Conservation (phyloP, 2,329 filamentous ascomycete genomes). For the Trematosphaeria pertusa region DNA sequence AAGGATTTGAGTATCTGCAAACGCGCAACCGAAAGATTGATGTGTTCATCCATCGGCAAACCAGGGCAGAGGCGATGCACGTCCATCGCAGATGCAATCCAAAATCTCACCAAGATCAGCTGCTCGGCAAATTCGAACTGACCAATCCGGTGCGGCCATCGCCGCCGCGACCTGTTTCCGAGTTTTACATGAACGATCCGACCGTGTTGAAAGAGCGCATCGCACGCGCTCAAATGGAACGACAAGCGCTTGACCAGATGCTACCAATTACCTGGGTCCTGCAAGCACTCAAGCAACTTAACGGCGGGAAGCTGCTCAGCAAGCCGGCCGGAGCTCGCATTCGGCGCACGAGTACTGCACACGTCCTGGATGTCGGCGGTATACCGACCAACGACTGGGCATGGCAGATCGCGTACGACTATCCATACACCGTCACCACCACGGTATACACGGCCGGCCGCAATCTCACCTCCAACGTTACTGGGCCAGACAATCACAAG, state of each 20-base stretch:
- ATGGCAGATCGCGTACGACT: slow-evolving; percentile 88
- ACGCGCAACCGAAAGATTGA: slow-evolving; percentile 72
- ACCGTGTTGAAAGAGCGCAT: slow-evolving; percentile 68
- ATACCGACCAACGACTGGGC: slow-evolving; percentile 91
- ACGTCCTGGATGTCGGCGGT: slow-evolving; percentile 85
- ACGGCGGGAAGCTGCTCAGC: slow-evolving; percentile 66
- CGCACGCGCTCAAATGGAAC: slow-evolving; percentile 71
- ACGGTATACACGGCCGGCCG: slow-evolving; percentile 72
- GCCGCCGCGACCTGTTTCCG: slow-evolving; percentile 53
- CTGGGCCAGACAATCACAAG: slow-evolving; percentile 85
- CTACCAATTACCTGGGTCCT: slow-evolving; percentile 67
- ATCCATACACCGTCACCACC: slow-evolving; percentile 84
- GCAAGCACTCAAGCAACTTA: slow-evolving; percentile 66
- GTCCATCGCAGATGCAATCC: slow-evolving; percentile 78
- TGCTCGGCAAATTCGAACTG: slow-evolving; percentile 85
- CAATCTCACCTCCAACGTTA: slow-evolving; percentile 58
- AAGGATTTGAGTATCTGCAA: slow-evolving; percentile 79
- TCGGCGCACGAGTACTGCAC: slow-evolving; percentile 68
- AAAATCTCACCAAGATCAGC: slow-evolving; percentile 76
- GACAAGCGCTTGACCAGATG: slow-evolving; percentile 77
- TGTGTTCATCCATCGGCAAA: slow-evolving; percentile 82
- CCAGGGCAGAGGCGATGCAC: slow-evolving; percentile 88
- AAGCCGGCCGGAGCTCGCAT: slow-evolving; percentile 52
- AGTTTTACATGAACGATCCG: slow-evolving; percentile 57
- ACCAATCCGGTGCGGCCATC: slow-evolving; percentile 56